Base-by-base conservation (phyloP, 2,329 filamentous ascomycete species). In the Fusarium liriodendri region DNA sequence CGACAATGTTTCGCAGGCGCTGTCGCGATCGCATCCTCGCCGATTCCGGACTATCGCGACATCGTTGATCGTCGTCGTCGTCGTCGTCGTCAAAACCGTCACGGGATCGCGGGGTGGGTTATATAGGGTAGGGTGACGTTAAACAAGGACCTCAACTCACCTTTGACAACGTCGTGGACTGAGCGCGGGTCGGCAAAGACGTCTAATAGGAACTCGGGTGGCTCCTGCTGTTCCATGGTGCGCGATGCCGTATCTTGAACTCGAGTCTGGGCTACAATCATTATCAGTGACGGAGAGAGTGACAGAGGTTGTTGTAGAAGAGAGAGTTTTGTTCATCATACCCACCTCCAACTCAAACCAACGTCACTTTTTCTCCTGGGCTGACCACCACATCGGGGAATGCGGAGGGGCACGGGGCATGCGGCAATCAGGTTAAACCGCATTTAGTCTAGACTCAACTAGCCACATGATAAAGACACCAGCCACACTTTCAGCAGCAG, bases 161-260 rank as follows among this genome's bases (percentile, higher is more conserved):
- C 96, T 91, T 96, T 95, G 72, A 98, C 92, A 64, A 98, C 93
- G 81, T 98, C 96, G 82, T 94, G 94, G 75, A 98, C 94, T 64
- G 93, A 97, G 50, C 91, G 90, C 61, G 95, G 94, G 84, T 98
- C 97, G 68, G 95, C 94, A 82, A 98, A 97, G 80, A 97, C 92
- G 82, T 98, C 95, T 81, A 99, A 90, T 76, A 94, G 94, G 85
- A 97, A 98, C 84, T 98, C 95, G 78, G 95, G 94, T 68, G 94
- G 91, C 63, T 83, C 84, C 67, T 86, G 85, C 70, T 85, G 84
- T 67, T 89, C 87, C 86, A 88, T 89, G 67, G 64, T 66, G 66
- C 35, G 58, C 25, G 71, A 42, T 8, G 71, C 37, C 8, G 71
- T 40, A 38, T 77, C 70, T 59, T 74, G 72, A n/a, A 72, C 50